Base-by-base conservation (phyloP, 169 alveolate species). In the Plasmodium gonderi region DNA sequence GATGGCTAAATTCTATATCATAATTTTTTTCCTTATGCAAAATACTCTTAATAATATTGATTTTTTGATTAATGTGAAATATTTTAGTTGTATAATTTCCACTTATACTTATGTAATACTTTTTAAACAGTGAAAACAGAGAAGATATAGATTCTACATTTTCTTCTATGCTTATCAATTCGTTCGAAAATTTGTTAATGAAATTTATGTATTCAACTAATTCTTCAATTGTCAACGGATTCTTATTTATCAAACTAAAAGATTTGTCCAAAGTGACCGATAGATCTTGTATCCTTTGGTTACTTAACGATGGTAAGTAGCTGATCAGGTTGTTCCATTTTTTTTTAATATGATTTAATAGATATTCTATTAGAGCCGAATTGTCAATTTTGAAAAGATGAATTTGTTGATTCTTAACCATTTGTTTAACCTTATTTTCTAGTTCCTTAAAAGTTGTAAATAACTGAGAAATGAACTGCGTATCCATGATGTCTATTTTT, bases 301-400 rank as follows among this genome's bases (percentile, higher is more conserved):
- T 83, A 29, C 77, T 83, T 76, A 83, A 72, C 9, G 83, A 69
- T 4, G 92, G 92, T 31, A 83, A 49, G 77, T 83, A 83, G n/a
- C 65, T 83, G 36, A 83, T 72, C 8, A 83, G 54, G 33, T 69
- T 17, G 1, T 8, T 31, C 92, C 92, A 83, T 40, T 83, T 83
- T 11, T 23, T 72, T 29, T 42, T 83, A n/a, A 83, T 83, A 76
- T 42, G 38, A 17, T 49, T 83, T 49, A 83, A 42, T 33, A 83
- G 31, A 36, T 72, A 72, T 0, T 83, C 83, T 1, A 83, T 83
- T 7, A 83, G 65, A n/a, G 23, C 29, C 4, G 44, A 38, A 45
- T 69, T 83, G 14, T 83, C 76, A 2, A 83, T 80, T 29, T 83
- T 83, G 42, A 83, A 83, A 26, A 83, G 20, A 45, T 72, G 75